These are phyloP conservation scores for Aspergillus hiratsukae DNA, from an alignment of 2,329 filamentous ascomycete species.

Conservation along the genomic window DNA sequence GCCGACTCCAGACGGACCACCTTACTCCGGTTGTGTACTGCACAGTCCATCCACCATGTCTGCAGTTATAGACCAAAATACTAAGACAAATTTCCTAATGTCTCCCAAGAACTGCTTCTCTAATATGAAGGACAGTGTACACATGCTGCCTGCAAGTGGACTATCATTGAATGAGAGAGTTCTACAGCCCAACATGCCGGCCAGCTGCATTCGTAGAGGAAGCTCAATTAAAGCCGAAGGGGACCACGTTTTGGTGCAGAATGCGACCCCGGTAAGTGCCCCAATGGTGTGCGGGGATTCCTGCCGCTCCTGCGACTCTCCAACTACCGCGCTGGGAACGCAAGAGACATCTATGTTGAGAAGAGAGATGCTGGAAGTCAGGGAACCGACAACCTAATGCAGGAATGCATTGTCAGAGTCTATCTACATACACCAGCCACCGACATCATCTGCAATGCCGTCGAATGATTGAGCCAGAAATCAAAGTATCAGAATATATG, in stretches of 20 bases:
- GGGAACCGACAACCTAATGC: background rate
- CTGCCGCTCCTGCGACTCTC: background rate
- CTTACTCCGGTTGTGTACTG: background rate
- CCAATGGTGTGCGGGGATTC: background rate
- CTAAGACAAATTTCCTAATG: too few relatives aligned
- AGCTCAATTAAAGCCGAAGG: background rate
- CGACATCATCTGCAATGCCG: background rate
- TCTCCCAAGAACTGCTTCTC: background rate
- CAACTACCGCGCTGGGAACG: background rate
- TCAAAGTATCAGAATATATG: background rate
- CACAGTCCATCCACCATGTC: background rate
- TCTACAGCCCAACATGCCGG: background rate
- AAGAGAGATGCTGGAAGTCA: background rate
- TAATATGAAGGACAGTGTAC: too few relatives aligned
- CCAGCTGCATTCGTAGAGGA: background rate
- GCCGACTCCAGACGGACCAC: background rate
- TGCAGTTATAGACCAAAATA: background rate
- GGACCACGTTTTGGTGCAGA: background rate
- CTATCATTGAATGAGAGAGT: background rate
- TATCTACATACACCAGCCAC: background rate
- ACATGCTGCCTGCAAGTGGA: too few relatives aligned
- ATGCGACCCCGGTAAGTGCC: background rate
- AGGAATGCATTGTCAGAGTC: background rate
- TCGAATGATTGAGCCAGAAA: background rate
- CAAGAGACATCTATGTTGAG: background rate